These are phyloP conservation scores for Globisporangium abappressorium DNA, from an alignment of 352 stramenopile species.

Conservation along the genomic window DNA sequence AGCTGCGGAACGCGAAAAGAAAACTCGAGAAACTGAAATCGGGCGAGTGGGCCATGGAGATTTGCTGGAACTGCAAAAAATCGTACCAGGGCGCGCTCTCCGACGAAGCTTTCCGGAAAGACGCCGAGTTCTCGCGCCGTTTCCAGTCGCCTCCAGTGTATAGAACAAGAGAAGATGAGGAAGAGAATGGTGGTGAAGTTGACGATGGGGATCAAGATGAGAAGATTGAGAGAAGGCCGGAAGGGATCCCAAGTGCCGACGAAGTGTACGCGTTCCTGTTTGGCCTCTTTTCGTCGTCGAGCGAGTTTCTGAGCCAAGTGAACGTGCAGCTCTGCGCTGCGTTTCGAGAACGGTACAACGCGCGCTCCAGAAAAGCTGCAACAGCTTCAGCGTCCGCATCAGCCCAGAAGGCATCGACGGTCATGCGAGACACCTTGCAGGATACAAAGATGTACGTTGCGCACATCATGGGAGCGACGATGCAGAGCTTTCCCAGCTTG, in stretches of 20 bases:
- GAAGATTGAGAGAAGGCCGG: neutral
- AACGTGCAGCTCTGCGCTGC: conserved; percentile 51
- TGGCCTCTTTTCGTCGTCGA: conserved; percentile 43
- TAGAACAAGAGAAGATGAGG: neutral
- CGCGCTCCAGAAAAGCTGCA: conserved; percentile 14
- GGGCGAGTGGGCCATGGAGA: conserved; percentile 64
- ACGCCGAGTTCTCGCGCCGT: conserved; percentile 48
- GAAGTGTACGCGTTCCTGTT: conserved; percentile 67
- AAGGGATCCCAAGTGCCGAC: conserved; percentile 18
- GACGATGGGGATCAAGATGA: neutral
- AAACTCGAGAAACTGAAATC: conserved; percentile 40
- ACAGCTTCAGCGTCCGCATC: neutral
- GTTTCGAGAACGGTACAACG: conserved; percentile 37
- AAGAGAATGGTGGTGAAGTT: neutral
- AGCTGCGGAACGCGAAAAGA: conserved; percentile 36
- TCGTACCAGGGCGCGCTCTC: conserved; percentile 34
- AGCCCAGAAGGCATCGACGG: conserved; percentile 10
- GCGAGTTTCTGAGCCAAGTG: conserved; percentile 59
- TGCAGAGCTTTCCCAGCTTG: conserved; percentile 61
- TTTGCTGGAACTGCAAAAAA: conserved; percentile 68
- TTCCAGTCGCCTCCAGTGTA: conserved; percentile 30
- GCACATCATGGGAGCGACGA: conserved; percentile 49
- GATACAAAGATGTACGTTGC: conserved; percentile 72
- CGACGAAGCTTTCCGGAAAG: conserved; percentile 53
- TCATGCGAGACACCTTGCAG: conserved; percentile 45